A percentile compares a stretch with the other conserved stretches of the same genome.
Evolutionary conservation across 2,329 filamentous ascomycete species (phyloP).

Genomic region (Xylariomycetidae sp.): DNA sequence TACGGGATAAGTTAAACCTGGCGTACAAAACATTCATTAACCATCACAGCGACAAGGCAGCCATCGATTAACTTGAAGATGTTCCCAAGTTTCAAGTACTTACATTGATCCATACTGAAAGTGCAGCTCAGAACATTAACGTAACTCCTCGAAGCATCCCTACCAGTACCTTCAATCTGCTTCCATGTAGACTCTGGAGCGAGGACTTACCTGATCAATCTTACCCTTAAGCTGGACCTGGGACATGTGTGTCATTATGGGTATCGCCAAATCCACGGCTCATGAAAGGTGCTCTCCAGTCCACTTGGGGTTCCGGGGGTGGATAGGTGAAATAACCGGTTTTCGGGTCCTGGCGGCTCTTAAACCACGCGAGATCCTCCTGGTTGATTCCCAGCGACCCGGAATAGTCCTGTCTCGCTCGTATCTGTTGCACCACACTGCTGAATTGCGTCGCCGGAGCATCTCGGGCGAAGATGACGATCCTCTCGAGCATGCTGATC

Average conservation of each 20-base stretch:
- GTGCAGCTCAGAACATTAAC: too few relatives aligned
- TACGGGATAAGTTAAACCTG: too few relatives aligned
- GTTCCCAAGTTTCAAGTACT: too few relatives aligned
- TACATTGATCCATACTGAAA: too few relatives aligned
- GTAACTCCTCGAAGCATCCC: too few relatives aligned
- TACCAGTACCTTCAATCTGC: conserved; percentile 1
- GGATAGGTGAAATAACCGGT: conserved; percentile 27
- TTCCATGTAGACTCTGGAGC: neutral
- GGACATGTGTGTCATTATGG: too few relatives aligned
- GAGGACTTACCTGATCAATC: neutral
- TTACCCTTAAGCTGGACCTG: too few relatives aligned
- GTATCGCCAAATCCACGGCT: conserved; percentile 7
- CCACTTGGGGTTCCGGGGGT: conserved; percentile 30
- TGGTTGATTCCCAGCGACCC: conserved; percentile 1
- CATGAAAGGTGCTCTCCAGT: conserved; percentile 19
- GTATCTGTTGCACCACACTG: neutral
- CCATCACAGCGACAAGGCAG: too few relatives aligned
- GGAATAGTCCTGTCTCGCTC: neutral
- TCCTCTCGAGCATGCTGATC: conserved; percentile 9
- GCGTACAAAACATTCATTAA: too few relatives aligned
- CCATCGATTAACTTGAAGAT: too few relatives aligned
- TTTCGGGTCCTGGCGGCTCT: neutral
- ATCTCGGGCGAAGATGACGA: conserved; percentile 24
- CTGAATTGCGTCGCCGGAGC: conserved; percentile 28
- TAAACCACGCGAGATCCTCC: conserved; percentile 8